Evolutionary conservation across 2,329 filamentous ascomycete genomes (phyloP).

Genomic region (Tolypocladium nubicola): DNA sequence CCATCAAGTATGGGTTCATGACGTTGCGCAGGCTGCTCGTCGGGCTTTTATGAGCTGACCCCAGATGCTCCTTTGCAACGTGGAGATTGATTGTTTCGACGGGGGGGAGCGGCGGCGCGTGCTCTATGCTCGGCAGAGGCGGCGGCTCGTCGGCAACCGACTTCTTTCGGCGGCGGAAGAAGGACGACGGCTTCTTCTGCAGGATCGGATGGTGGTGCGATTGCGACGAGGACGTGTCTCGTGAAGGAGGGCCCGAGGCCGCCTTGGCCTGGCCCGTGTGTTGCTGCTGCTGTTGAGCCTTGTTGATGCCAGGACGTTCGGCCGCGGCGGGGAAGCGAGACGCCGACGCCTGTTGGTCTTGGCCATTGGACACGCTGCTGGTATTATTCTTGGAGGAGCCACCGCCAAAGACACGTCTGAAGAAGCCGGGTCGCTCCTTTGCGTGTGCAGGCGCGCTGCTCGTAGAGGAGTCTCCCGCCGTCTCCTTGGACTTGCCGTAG

Average conservation of each 20-base stretch:
- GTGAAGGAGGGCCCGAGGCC: constrained; percentile 35
- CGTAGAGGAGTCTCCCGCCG: constrained; percentile 33
- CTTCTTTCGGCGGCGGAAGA: constrained; percentile 90
- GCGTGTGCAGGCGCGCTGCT: constrained; percentile 28
- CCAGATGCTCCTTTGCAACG: constrained; percentile 15
- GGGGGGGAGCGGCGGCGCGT: constrained; percentile 27
- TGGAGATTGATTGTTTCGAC: constrained; percentile 22
- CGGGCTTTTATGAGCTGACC: constrained; percentile 39
- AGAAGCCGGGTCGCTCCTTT: constrained; percentile 77
- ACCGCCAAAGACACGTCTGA: constrained; percentile 75
- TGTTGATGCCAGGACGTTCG: constrained; percentile 17
- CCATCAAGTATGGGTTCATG: constrained; percentile 70
- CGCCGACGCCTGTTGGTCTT: not conserved
- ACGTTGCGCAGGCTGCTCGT: constrained; percentile 74
- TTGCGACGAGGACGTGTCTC: constrained; percentile 31
- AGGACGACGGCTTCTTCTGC: constrained; percentile 87
- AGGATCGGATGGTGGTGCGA: constrained; percentile 44
- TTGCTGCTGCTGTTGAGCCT: constrained; percentile 29
- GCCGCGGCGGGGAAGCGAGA: constrained; percentile 14
- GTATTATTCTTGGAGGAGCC: constrained; percentile 47
- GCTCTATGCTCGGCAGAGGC: constrained; percentile 41
- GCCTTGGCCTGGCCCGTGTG: constrained; percentile 24
- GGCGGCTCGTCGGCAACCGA: constrained; percentile 64
- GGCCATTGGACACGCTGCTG: constrained; percentile 1
- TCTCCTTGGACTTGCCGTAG: constrained; percentile 48